A percentile compares a stretch with the other conserved stretches of the same genome.
These are phyloP conservation scores for Apiospora kogelbergensis DNA, from an alignment of 2,329 filamentous ascomycete genomes.

Conservation along the genomic window DNA sequence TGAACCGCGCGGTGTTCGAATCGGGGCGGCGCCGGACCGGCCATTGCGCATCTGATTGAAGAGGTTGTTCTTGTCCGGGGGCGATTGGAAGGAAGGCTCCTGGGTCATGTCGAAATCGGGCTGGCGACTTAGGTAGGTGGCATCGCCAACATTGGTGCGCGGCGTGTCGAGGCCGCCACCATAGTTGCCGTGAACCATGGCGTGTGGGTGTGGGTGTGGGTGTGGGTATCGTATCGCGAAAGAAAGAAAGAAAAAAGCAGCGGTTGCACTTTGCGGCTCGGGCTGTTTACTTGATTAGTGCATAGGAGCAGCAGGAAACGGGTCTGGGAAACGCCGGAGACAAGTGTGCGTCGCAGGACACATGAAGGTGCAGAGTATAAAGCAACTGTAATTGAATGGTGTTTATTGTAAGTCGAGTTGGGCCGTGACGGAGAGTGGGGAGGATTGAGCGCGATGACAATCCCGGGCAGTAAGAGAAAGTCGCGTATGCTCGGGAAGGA, in stretches of 20 bases:
- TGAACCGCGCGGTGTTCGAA: conserved; percentile 70
- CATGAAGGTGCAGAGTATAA: background rate
- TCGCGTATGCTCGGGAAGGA: background rate
- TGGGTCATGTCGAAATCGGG: conserved; percentile 81
- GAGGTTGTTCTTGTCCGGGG: conserved; percentile 73
- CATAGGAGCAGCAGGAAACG: background rate
- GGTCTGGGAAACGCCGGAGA: background rate
- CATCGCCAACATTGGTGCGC: conserved; percentile 80
- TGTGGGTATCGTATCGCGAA: conserved; percentile 4
- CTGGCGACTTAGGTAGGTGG: conserved; percentile 71
- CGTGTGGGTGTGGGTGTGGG: conserved; percentile 11
- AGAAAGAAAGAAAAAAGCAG: background rate
- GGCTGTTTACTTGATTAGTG: conserved; percentile 13
- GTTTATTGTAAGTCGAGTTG: background rate
- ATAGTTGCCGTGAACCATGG: conserved; percentile 65
- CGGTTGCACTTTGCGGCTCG: background rate
- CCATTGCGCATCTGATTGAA: conserved; percentile 73
- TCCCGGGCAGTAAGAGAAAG: background rate
- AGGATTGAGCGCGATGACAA: conserved; percentile 3
- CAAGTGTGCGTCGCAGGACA: background rate
- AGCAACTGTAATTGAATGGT: background rate
- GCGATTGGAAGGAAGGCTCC: conserved; percentile 84
- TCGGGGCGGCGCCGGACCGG: conserved; percentile 52
- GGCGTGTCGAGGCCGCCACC: conserved; percentile 72
- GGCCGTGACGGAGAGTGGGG: background rate